Evolutionary conservation across 495 filamentous ascomycete species (phyloP).

Genomic region (Hypoxylon perforatum): DNA sequence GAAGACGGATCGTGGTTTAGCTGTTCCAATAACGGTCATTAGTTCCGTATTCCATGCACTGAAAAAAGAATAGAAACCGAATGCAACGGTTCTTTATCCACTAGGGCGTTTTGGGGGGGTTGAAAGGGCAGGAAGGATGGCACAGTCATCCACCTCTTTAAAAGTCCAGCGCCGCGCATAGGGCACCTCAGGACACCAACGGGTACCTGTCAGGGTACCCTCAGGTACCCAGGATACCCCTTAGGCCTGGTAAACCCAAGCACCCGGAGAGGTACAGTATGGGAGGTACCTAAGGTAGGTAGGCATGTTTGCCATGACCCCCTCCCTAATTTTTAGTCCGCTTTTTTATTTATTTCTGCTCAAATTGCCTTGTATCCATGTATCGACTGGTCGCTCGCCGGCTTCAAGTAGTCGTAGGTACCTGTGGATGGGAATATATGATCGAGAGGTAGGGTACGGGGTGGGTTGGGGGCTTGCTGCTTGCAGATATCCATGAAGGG

Average conservation of each 20-base stretch:
- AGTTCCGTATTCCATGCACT: conserved; percentile 31
- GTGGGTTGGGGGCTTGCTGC: conserved; percentile 24
- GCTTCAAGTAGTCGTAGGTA: conserved; percentile 29
- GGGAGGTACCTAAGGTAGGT: conserved; percentile 1
- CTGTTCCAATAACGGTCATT: conserved; percentile 37
- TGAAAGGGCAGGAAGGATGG: background rate
- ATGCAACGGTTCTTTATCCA: conserved; percentile 37
- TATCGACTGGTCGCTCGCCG: conserved; percentile 27
- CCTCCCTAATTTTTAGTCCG: conserved; percentile 4
- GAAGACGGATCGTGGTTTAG: conserved; percentile 34
- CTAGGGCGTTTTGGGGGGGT: conserved; percentile 27
- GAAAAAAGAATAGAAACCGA: conserved; percentile 14
- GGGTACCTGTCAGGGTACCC: conserved; percentile 11
- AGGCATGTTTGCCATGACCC: background rate
- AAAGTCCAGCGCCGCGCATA: conserved; percentile 15
- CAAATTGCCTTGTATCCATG: conserved; percentile 9
- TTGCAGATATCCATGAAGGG: conserved; percentile 30
- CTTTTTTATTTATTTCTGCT: conserved; percentile 9
- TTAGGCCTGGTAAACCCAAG: background rate
- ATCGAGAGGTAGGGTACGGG: conserved; percentile 25
- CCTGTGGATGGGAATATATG: conserved; percentile 22
- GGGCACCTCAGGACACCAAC: conserved; percentile 11
- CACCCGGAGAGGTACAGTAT: too few relatives aligned
- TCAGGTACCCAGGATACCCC: conserved; percentile 1
- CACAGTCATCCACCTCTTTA: conserved; percentile 10